Evolutionary conservation across 805 yeast species (phyloP).

Genomic region (Metschnikowia kofuensis): DNA sequence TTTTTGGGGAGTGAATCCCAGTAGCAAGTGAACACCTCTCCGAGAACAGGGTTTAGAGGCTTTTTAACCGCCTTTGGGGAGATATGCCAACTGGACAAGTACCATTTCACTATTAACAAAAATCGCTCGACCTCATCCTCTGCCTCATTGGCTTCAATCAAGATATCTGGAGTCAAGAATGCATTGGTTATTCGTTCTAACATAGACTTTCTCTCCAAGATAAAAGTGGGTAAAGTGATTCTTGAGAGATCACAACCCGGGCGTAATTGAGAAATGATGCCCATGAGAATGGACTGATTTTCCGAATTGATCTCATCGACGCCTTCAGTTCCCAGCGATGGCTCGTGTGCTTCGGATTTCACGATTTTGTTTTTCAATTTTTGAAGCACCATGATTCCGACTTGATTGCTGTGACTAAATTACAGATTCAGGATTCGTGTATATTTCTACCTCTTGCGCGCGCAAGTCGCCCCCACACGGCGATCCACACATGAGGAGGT

Average conservation of each 20-base stretch:
- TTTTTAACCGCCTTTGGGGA: conserved; percentile 98
- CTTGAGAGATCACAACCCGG: conserved; percentile 89
- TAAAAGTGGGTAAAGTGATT: conserved; percentile 93
- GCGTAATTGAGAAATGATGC: conserved; percentile 85
- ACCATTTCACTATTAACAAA: conserved; percentile 77
- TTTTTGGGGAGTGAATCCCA: conserved; percentile 70
- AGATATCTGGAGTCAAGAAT: conserved; percentile 72
- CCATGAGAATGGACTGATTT: conserved; percentile 81
- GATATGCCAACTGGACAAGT: conserved; percentile 94
- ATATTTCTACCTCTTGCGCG: neutral
- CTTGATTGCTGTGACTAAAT: neutral
- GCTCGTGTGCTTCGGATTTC: neutral
- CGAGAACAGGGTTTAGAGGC: conserved; percentile 92
- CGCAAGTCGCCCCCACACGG: neutral
- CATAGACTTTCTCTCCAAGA: conserved; percentile 93
- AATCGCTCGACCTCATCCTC: conserved; percentile 67
- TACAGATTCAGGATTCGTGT: neutral
- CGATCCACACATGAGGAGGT: neutral
- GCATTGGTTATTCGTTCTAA: conserved; percentile 91
- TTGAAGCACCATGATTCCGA: neutral
- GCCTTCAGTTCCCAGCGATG: conserved; percentile 39
- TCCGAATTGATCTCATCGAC: conserved; percentile 91
- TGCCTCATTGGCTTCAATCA: conserved; percentile 63
- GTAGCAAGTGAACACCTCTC: conserved; percentile 86
- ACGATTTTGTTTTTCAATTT: neutral